Conservation (phyloP, 176 grass and related monocot species). For the Triticum dicoccoides region DNA sequence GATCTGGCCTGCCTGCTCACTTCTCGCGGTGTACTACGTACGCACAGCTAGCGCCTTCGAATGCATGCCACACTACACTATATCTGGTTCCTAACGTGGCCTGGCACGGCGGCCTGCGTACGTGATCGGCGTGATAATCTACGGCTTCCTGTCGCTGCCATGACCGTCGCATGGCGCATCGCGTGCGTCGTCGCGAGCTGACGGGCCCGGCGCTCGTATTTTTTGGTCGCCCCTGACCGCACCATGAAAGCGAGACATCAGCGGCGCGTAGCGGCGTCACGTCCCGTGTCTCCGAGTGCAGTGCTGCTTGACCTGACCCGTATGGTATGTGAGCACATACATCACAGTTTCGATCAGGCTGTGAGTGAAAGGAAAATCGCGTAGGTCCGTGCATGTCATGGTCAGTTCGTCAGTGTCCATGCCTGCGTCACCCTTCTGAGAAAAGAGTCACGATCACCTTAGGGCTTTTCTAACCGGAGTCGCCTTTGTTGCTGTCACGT, state of each 20-base stretch:
- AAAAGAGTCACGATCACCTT: not conserved
- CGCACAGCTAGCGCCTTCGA: not conserved
- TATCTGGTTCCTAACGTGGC: not conserved
- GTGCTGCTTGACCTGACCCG: not conserved
- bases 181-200: not conserved
- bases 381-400: not conserved
- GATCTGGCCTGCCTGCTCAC: not conserved
- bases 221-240: not conserved
- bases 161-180: not conserved
- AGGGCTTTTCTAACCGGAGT: slow-evolving; percentile 4
- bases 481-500: slow-evolving; percentile 2
- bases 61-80: not conserved
- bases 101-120: not conserved
- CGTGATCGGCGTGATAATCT: not conserved
- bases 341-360: not conserved
- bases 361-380: too few relatives aligned
- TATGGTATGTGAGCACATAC: not conserved
- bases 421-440: too few relatives aligned
- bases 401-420: not conserved
- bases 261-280: not conserved
- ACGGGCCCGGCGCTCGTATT: not conserved
- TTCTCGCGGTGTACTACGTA: not conserved
- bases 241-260: slow-evolving; percentile 28
- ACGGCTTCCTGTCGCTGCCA: not conserved
- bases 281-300: not conserved